These are phyloP conservation scores for Cantharellus anzutake DNA, from an alignment of 768 basidiomycete species.

Conservation along the genomic window DNA sequence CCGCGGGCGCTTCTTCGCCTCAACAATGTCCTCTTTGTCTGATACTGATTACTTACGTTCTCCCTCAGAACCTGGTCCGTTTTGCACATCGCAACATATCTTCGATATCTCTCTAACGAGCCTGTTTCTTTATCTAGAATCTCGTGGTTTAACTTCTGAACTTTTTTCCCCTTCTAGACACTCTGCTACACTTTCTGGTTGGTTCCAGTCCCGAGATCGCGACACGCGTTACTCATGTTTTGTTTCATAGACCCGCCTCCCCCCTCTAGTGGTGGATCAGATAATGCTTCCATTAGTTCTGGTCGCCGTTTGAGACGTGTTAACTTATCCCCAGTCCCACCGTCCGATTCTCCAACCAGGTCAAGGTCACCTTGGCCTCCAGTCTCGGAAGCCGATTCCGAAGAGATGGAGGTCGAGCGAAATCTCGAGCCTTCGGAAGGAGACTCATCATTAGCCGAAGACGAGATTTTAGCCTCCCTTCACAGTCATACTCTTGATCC, in stretches of 20 bases:
- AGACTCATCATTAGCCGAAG: conserved; percentile 1
- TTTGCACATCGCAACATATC: background rate
- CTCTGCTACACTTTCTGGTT: background rate
- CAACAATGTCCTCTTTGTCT: background rate
- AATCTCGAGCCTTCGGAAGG: background rate
- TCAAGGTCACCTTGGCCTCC: background rate
- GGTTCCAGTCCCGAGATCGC: background rate
- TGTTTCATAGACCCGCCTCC: background rate
- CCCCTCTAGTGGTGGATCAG: background rate
- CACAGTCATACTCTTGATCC: conserved; percentile 6
- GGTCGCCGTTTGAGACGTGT: background rate
- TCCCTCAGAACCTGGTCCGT: background rate
- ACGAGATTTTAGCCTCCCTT: conserved; percentile 8
- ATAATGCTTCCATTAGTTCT: background rate
- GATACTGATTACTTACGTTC: background rate
- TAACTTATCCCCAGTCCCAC: background rate
- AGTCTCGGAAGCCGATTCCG: background rate
- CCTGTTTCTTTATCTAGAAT: background rate
- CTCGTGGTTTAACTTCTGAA: background rate
- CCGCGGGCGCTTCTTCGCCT: background rate
- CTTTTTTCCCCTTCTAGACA: background rate
- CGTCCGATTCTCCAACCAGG: background rate
- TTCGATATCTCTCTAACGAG: background rate
- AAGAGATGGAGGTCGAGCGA: background rate
- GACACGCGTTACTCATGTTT: background rate